These are phyloP conservation scores for Moesziomyces sp. DNA, from an alignment of 1,284 basidiomycete genomes.

Conservation along the genomic window DNA sequence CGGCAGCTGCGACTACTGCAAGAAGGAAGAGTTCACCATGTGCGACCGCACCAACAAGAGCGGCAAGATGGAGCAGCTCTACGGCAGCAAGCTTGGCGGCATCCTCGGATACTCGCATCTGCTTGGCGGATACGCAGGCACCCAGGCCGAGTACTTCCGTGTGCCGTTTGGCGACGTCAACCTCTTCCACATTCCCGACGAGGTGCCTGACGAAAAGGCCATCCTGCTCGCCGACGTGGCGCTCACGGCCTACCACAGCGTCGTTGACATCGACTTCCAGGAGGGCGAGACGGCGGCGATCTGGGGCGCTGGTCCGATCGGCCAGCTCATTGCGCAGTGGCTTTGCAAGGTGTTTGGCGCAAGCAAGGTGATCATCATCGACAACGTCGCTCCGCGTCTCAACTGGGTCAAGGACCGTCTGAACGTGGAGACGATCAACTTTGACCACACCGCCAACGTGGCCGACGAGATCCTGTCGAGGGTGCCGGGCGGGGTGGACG, in stretches of 20 bases:
- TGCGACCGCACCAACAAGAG: constrained; percentile 79
- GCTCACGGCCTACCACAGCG: constrained; percentile 78
- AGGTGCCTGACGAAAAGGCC: constrained; percentile 65
- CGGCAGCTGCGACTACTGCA: constrained; percentile 79
- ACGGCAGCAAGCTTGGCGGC: constrained; percentile 70
- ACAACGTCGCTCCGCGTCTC: constrained; percentile 75
- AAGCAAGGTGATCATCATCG: constrained; percentile 78
- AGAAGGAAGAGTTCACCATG: constrained; percentile 78
- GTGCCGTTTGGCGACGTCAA: constrained; percentile 80
- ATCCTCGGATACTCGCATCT: constrained; percentile 74
- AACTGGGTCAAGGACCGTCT: constrained; percentile 73
- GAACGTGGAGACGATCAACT: constrained; percentile 76
- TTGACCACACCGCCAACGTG: constrained; percentile 72
- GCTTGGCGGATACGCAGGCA: constrained; percentile 79
- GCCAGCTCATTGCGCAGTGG: constrained; percentile 75
- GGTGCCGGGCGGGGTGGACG: constrained; percentile 70
- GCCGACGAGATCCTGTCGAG: constrained; percentile 75
- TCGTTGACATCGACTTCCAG: constrained; percentile 77
- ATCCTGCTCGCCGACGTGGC: constrained; percentile 79
- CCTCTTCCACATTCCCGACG: constrained; percentile 75
- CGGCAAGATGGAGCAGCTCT: constrained; percentile 75
- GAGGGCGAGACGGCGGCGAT: constrained; percentile 77
- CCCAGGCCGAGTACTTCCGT: constrained; percentile 73
- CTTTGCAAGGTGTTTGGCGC: constrained; percentile 76
- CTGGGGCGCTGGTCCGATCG: constrained; percentile 76